phyloP scores from a whole-genome alignment of 2,329 filamentous ascomycete species.

The Arthrobotrys entomopaga region DNA sequence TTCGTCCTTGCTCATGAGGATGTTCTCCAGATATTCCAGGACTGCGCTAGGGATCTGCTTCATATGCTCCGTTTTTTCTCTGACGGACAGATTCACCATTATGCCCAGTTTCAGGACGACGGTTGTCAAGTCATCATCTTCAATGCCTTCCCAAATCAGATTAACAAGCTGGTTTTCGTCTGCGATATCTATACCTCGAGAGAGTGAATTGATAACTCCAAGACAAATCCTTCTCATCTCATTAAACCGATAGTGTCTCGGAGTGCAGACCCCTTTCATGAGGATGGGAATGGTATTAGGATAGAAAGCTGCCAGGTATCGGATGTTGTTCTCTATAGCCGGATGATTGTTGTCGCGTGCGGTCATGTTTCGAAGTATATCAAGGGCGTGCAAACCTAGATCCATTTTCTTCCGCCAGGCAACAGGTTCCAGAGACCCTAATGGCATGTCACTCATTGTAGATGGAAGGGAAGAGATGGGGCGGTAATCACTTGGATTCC shows the following conservation, averaged over 20 bases:
- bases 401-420: slow-evolving; percentile 25
- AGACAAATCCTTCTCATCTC: slow-evolving; percentile 23
- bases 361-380: slow-evolving; percentile 43
- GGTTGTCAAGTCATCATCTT: slow-evolving; percentile 79
- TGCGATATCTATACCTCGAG: neutral
- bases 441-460: neutral
- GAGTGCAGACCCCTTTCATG: slow-evolving; percentile 4
- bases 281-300: slow-evolving; percentile 6
- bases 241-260: neutral
- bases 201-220: slow-evolving; percentile 17
- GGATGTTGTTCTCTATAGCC: slow-evolving; percentile 8
- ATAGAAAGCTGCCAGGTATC: neutral
- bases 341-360: neutral
- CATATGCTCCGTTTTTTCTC: slow-evolving; percentile 81
- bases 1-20: slow-evolving; percentile 85
- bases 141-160: slow-evolving; percentile 64
- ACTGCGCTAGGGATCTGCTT: slow-evolving; percentile 73
- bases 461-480: neutral
- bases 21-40: slow-evolving; percentile 75
- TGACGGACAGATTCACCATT: slow-evolving; percentile 80
- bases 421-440: slow-evolving; percentile 16
- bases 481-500: neutral
- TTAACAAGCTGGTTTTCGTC: slow-evolving; percentile 62
- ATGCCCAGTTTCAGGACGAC: slow-evolving; percentile 83
- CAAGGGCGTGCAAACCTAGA: slow-evolving; percentile 16